Base-by-base conservation (phyloP, 2,329 filamentous ascomycete species). In the Penicillium freii region DNA sequence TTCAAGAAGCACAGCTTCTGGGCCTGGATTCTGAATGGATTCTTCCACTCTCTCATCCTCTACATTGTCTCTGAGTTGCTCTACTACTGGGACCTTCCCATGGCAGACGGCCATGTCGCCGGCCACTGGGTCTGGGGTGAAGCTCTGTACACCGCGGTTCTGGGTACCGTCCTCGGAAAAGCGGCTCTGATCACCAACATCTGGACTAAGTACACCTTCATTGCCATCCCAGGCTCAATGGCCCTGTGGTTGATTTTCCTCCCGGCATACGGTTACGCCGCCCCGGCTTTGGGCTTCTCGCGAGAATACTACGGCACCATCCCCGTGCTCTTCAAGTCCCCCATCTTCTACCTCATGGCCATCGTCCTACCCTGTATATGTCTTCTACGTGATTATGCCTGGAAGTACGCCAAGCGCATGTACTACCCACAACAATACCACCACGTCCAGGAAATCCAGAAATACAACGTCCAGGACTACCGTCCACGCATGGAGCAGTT, bases 401-500 rank as follows among this genome's bases (percentile, higher is more conserved):
- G 93, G 92, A 99, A 99, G 81, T 99, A 97, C 68, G 87, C 86
- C 60, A 97, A 96, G 81, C 85, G 94, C 64, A 97, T 99, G 92
- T 99, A 97, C 78, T 88, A 87, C 66, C 94, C 94, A 23, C 90
- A 97, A 77, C 87, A 91, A 43, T 99, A 99, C 71, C 94, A 99
- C 69, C 94, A 99, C 74, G 94, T 99, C 62, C 94, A 99, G 77
- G 94, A 99, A 79, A 99, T 99, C 67, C 94, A 99, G 76, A 99
- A 99, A 78, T 99, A 97, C 80, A 99, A 99, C 69, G 96, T 99
- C 59, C 94, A 99, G 78, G 94, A 99, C 78, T 99, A 99, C 77
- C 84, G 94, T 71, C 94, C 94, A 61, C 87, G 94, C 71, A 99
- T 99, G 94, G 94, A 99, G 72, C 94, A 99, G 78, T 99, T 99